These are phyloP conservation scores for Torulaspora gathmanii DNA, from an alignment of 805 yeast genomes.

Conservation along the genomic window DNA sequence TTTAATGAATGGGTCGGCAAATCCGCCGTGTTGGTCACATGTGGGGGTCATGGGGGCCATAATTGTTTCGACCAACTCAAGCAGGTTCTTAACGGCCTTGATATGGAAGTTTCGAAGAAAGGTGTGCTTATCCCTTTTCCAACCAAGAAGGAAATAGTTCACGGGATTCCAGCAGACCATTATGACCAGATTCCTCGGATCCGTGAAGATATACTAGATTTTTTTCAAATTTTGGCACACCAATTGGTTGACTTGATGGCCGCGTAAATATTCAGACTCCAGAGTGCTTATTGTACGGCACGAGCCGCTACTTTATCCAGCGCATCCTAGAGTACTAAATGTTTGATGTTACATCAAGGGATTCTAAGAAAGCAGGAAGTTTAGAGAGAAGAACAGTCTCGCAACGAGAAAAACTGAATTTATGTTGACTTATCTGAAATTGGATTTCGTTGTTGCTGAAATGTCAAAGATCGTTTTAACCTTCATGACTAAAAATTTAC, in stretches of 20 bases:
- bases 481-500: no score
- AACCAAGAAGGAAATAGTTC: slow-evolving; percentile 44
- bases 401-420: no score
- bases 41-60: slow-evolving; percentile 35
- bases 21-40: slow-evolving; percentile 34
- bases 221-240: not conserved
- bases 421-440: no score
- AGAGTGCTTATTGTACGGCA: no score
- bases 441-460: no score
- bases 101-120: slow-evolving; percentile 14
- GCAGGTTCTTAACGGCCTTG: slow-evolving; percentile 21
- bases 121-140: slow-evolving; percentile 13
- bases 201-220: slow-evolving; percentile 1
- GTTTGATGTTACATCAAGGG: no score
- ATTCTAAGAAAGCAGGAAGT: no score
- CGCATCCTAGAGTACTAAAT: no score
- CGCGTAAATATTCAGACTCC: no score
- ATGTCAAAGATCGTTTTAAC: no score
- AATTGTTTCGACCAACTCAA: slow-evolving; percentile 27
- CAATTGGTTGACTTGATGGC: not conserved
- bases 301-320: no score
- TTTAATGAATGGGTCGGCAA: slow-evolving; percentile 36
- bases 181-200: slow-evolving; percentile 5
- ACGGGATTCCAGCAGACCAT: slow-evolving; percentile 25
- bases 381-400: no score